Evolutionary conservation across 768 basidiomycete species (phyloP).

Genomic region (Auriculariales sp.): DNA sequence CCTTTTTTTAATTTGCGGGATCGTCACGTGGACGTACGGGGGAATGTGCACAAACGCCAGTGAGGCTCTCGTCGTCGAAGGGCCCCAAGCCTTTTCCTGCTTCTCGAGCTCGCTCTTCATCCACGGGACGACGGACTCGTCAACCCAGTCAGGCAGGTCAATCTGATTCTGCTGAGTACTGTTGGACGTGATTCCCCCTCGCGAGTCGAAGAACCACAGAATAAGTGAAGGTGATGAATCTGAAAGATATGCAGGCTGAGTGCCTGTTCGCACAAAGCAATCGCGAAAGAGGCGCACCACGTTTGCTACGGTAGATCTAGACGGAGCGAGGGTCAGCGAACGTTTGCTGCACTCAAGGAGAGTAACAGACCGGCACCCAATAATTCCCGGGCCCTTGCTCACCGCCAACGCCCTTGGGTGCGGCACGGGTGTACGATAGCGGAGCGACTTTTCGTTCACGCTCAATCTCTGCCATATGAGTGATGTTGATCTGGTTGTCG

Average conservation of each 20-base stretch:
- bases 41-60: slow-evolving; percentile 68
- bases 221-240: slow-evolving; percentile 39
- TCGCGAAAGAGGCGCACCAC: too few relatives aligned
- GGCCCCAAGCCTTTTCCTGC: slow-evolving; percentile 50
- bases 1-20: background rate
- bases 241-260: slow-evolving; percentile 4
- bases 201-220: slow-evolving; percentile 70
- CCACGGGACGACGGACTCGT: slow-evolving; percentile 46
- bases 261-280: background rate
- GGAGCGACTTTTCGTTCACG: slow-evolving; percentile 42
- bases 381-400: slow-evolving; percentile 52
- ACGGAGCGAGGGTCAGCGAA: too few relatives aligned
- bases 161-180: slow-evolving; percentile 16
- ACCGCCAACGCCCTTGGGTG: slow-evolving; percentile 50
- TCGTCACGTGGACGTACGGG: slow-evolving; percentile 29
- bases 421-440: slow-evolving; percentile 46
- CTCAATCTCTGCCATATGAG: slow-evolving; percentile 49
- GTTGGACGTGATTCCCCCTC: slow-evolving; percentile 20
- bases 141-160: slow-evolving; percentile 53
- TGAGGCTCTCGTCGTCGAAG: slow-evolving; percentile 33
- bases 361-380: slow-evolving; percentile 51
- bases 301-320: too few relatives aligned
- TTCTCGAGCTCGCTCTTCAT: slow-evolving; percentile 32
- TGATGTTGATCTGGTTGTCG: slow-evolving; percentile 60
- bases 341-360: too few relatives aligned